Conservation (phyloP, 305 asterid species). For the Solanum hybrid region DNA sequence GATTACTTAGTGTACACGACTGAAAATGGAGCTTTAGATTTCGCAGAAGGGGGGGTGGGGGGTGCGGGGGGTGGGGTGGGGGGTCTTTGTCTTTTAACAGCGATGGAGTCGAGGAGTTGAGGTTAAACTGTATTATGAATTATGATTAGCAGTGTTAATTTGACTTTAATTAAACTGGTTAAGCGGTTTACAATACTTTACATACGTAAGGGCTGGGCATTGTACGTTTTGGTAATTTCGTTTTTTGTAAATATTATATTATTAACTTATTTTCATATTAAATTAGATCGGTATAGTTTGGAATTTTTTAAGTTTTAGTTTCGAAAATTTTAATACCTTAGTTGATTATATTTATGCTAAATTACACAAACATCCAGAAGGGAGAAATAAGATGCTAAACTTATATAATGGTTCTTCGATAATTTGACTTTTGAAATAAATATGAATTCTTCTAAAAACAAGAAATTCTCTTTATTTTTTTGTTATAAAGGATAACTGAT, state of each 20-base stretch:
- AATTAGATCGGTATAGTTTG: not conserved
- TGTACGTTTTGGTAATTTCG: not conserved
- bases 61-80: too few relatives aligned
- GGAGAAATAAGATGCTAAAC: too few relatives aligned
- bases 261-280: not conserved
- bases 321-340: not conserved
- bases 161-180: not conserved
- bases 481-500: too few relatives aligned
- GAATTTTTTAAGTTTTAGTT: too few relatives aligned
- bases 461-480: too few relatives aligned
- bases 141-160: not conserved
- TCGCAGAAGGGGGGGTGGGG: not conserved
- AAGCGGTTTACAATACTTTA: not conserved
- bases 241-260: not conserved
- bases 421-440: too few relatives aligned
- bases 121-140: not conserved
- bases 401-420: too few relatives aligned
- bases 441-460: too few relatives aligned
- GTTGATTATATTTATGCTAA: too few relatives aligned
- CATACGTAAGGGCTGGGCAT: not conserved
- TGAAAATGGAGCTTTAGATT: not conserved
- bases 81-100: not conserved
- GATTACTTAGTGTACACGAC: conserved; percentile 10
- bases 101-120: not conserved
- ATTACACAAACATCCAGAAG: too few relatives aligned